These are phyloP conservation scores for Blastomyces gilchristii DNA, from an alignment of 2,329 filamentous ascomycete species.

Conservation along the genomic window DNA sequence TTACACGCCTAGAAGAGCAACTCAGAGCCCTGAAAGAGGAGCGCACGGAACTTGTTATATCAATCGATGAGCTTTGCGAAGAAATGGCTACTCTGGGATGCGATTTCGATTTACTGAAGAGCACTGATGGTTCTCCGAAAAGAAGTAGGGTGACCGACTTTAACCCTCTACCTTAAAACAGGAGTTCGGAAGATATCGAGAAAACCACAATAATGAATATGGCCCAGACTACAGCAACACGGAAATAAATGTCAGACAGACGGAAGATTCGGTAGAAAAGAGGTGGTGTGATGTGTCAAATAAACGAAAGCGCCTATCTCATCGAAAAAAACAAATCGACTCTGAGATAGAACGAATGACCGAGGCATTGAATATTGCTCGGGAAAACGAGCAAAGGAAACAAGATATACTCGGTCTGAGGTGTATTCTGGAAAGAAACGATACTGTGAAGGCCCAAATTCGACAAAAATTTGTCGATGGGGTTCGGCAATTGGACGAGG, in stretches of 20 bases:
- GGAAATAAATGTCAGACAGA: conserved; percentile 1
- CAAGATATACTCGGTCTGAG: conserved; percentile 18
- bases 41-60: conserved; percentile 37
- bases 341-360: too few relatives aligned
- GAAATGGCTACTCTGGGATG: conserved; percentile 22
- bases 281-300: not conserved
- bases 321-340: conserved; percentile 11
- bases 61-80: conserved; percentile 21
- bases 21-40: conserved; percentile 47
- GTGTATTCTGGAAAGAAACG: conserved; percentile 48
- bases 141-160: too few relatives aligned
- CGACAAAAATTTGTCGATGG: conserved; percentile 50
- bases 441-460: conserved; percentile 46
- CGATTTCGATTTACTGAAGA: too few relatives aligned
- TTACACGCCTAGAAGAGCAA: conserved; percentile 47
- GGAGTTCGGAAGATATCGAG: too few relatives aligned
- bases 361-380: conserved; percentile 15
- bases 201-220: too few relatives aligned
- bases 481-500: conserved; percentile 48
- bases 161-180: too few relatives aligned
- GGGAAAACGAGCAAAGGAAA: conserved; percentile 15
- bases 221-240: too few relatives aligned
- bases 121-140: too few relatives aligned
- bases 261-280: not conserved
- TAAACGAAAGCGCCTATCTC: not conserved